phyloP scores from a whole-genome alignment of 768 basidiomycete species.

The Tephrocybe rancida region DNA sequence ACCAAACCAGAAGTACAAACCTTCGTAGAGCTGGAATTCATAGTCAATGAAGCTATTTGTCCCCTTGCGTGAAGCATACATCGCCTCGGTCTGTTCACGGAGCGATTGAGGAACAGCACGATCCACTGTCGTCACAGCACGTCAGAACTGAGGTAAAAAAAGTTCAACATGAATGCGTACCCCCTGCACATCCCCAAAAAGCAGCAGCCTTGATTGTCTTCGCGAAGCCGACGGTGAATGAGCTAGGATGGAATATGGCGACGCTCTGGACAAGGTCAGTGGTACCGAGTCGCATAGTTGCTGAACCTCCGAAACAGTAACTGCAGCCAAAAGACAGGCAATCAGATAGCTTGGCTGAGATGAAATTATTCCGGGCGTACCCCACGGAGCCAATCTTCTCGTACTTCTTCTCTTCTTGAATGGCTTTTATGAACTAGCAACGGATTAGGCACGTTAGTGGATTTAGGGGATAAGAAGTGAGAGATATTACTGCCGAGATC shows the following conservation, averaged over 20 bases:
- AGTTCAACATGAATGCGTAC: constrained; percentile 12
- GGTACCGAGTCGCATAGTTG: constrained; percentile 13
- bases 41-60: constrained; percentile 20
- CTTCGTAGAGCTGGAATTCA: constrained; percentile 22
- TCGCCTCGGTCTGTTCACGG: constrained; percentile 15
- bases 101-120: background rate
- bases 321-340: constrained; percentile 7
- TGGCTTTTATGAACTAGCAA: constrained; percentile 31
- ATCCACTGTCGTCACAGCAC: background rate
- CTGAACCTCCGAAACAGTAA: constrained; percentile 22
- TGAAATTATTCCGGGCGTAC: constrained; percentile 17
- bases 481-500: constrained; percentile 16
- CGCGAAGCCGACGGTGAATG: constrained; percentile 11
- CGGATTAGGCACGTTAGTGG: background rate
- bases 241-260: constrained; percentile 21
- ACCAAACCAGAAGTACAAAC: constrained; percentile 1
- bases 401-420: constrained; percentile 38
- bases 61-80: constrained; percentile 19
- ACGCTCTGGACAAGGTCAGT: constrained; percentile 17
- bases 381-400: constrained; percentile 40
- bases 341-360: background rate
- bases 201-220: constrained; percentile 22
- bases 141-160: background rate
- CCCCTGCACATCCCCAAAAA: constrained; percentile 22
- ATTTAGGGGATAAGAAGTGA: background rate